A percentile compares a stretch with the other conserved stretches of the same genome.
Conservation (phyloP, 352 stramenopile species). For the Phytophthora melonis region DNA sequence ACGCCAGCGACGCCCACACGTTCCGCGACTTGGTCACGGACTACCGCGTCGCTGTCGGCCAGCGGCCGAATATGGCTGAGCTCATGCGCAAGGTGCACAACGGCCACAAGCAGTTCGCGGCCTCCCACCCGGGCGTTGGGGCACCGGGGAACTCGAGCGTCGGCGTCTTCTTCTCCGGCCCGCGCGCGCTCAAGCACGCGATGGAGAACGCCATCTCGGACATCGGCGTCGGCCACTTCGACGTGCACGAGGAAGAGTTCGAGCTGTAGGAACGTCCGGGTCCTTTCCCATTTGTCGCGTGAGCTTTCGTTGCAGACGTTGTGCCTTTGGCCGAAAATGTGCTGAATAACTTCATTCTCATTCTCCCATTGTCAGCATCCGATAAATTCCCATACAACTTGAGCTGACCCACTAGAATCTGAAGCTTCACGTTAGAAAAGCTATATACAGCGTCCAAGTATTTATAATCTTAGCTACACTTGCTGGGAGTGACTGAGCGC, state of each 20-base stretch:
- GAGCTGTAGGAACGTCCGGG: constrained; percentile 18
- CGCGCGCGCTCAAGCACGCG: constrained; percentile 34
- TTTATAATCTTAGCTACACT: too few relatives aligned
- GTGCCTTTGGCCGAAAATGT: too few relatives aligned
- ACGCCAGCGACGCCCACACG: constrained; percentile 25
- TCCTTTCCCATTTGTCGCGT: too few relatives aligned
- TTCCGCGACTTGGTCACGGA: constrained; percentile 28
- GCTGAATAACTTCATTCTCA: too few relatives aligned
- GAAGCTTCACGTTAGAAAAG: too few relatives aligned
- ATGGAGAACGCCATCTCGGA: constrained; percentile 25
- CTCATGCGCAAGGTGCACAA: constrained; percentile 39
- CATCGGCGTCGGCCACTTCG: constrained; percentile 23
- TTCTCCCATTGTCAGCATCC: too few relatives aligned
- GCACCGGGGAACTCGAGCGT: constrained; percentile 19
- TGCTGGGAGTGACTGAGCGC: too few relatives aligned
- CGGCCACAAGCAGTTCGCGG: constrained; percentile 25
- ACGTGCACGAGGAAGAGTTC: constrained; percentile 39
- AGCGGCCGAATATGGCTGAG: constrained; percentile 39
- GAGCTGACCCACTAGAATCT: too few relatives aligned
- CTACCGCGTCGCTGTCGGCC: constrained; percentile 31
- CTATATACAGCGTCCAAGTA: too few relatives aligned
- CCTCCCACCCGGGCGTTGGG: constrained; percentile 2
- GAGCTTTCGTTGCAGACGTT: too few relatives aligned
- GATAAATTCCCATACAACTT: too few relatives aligned
- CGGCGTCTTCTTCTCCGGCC: constrained; percentile 51